These are phyloP conservation scores for Ustilago tritici DNA, from an alignment of 1,284 basidiomycete species.

Conservation along the genomic window DNA sequence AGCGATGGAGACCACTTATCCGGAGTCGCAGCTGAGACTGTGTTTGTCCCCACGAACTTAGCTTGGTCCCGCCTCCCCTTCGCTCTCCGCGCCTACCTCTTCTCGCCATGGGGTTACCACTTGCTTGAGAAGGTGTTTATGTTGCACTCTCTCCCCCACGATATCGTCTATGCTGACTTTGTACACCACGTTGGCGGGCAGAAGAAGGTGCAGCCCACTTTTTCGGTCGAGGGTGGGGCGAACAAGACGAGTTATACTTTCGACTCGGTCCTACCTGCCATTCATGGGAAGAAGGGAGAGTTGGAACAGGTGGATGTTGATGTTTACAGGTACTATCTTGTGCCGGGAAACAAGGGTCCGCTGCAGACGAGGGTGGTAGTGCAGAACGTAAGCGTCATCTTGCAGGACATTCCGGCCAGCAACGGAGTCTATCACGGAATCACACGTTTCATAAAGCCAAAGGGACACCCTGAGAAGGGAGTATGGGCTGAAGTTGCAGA, in stretches of 20 bases:
- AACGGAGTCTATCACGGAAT: constrained; percentile 78
- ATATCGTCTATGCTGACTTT: constrained; percentile 75
- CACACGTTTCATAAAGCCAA: constrained; percentile 62
- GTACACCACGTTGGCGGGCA: constrained; percentile 66
- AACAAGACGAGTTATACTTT: constrained; percentile 60
- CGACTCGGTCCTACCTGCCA: constrained; percentile 47
- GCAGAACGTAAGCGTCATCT: constrained; percentile 73
- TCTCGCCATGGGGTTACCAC: constrained; percentile 77
- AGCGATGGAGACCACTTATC: constrained; percentile 37
- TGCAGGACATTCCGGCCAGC: constrained; percentile 74
- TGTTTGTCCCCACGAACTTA: constrained; percentile 77
- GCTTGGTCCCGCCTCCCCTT: constrained; percentile 76
- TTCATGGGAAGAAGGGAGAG: constrained; percentile 37
- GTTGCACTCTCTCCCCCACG: constrained; percentile 77
- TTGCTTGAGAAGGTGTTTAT: constrained; percentile 76
- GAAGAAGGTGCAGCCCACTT: not conserved
- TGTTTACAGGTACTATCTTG: constrained; percentile 55
- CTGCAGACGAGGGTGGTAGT: constrained; percentile 74
- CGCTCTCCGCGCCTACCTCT: constrained; percentile 76
- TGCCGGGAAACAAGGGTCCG: constrained; percentile 66
- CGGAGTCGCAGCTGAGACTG: constrained; percentile 75
- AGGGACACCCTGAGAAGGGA: constrained; percentile 46
- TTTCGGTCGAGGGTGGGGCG: constrained; percentile 16
- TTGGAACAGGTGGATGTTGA: constrained; percentile 55
- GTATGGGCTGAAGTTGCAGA: constrained; percentile 48